Evolutionary conservation across 2,329 filamentous ascomycete genomes (phyloP).

Genomic region (Paecilomyces niveus): DNA sequence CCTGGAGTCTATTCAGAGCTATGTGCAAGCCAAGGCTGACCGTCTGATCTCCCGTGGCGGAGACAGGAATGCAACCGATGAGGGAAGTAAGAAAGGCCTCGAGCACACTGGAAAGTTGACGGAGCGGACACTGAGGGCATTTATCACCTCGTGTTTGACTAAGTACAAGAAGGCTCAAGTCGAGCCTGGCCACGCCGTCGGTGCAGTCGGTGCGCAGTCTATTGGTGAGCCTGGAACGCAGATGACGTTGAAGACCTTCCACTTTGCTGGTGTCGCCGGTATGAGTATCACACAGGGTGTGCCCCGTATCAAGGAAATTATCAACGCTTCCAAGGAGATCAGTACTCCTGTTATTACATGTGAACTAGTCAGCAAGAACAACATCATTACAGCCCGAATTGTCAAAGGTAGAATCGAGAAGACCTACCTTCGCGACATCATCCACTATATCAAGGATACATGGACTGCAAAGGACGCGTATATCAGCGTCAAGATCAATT

Average conservation of each 20-base stretch:
- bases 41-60: conserved; percentile 45
- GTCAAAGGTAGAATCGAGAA: conserved; percentile 94
- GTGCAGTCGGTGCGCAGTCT: conserved; percentile 91
- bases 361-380: conserved; percentile 66
- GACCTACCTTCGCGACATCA: conserved; percentile 76
- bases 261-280: conserved; percentile 98
- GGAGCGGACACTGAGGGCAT: conserved; percentile 61
- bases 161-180: conserved; percentile 90
- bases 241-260: conserved; percentile 99
- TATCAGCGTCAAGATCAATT: conserved; percentile 75
- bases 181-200: conserved; percentile 91
- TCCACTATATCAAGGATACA: conserved; percentile 76
- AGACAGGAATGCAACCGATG: conserved; percentile 21
- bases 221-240: conserved; percentile 98
- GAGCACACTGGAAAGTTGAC: conserved; percentile 83
- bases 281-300: conserved; percentile 99
- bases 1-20: conserved; percentile 67
- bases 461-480: conserved; percentile 74
- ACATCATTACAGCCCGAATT: conserved; percentile 74
- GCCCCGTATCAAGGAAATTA: conserved; percentile 99
- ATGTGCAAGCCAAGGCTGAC: conserved; percentile 57
- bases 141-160: conserved; percentile 73
- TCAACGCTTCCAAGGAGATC: conserved; percentile 92
- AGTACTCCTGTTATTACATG: conserved; percentile 92
- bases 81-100: conserved; percentile 29